Evolutionary conservation across 2,329 filamentous ascomycete species (phyloP).

Genomic region (Aspergillus pseudoterreus): DNA sequence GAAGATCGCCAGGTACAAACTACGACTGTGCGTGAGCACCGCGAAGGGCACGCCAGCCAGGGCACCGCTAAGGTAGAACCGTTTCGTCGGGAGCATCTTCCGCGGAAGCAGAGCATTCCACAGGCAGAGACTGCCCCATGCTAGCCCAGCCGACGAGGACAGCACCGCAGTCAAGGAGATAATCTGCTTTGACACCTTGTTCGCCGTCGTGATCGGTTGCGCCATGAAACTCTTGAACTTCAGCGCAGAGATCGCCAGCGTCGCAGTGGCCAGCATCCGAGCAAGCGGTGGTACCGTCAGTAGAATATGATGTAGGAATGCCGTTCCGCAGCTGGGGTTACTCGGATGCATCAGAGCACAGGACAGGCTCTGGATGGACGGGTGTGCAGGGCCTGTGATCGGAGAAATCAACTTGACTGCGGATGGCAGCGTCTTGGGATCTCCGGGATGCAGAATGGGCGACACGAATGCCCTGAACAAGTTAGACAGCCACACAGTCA

Average conservation of each 20-base stretch:
- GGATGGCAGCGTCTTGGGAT: conserved; percentile 56
- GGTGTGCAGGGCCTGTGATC: conserved; percentile 79
- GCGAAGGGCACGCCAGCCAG: conserved; percentile 77
- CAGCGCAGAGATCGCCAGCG: conserved; percentile 63
- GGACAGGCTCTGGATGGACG: conserved; percentile 76
- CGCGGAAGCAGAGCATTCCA: conserved; percentile 78
- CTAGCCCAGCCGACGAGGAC: conserved; percentile 77
- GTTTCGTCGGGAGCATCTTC: conserved; percentile 70
- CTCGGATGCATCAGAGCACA: conserved; percentile 86
- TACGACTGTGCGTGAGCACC: conserved; percentile 55
- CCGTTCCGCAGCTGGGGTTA: conserved; percentile 83
- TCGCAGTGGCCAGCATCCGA: conserved; percentile 67
- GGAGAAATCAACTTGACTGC: conserved; percentile 67
- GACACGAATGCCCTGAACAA: conserved; percentile 67
- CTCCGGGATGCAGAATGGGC: conserved; percentile 78
- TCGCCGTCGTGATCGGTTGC: conserved; percentile 64
- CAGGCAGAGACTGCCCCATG: conserved; percentile 86
- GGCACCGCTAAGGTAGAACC: conserved; percentile 87
- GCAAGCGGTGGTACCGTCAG: conserved; percentile 74
- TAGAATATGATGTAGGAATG: conserved; percentile 83
- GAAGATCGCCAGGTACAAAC: conserved; percentile 74
- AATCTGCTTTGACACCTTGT: conserved; percentile 63
- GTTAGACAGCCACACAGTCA: not conserved
- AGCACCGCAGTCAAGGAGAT: conserved; percentile 73
- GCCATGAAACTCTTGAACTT: conserved; percentile 65